Percentiles rank a stretch among this genome's conserved stretches.
phyloP scores from a whole-genome alignment of 768 basidiomycete species.

The Phlebiopsis flavidoalba region DNA sequence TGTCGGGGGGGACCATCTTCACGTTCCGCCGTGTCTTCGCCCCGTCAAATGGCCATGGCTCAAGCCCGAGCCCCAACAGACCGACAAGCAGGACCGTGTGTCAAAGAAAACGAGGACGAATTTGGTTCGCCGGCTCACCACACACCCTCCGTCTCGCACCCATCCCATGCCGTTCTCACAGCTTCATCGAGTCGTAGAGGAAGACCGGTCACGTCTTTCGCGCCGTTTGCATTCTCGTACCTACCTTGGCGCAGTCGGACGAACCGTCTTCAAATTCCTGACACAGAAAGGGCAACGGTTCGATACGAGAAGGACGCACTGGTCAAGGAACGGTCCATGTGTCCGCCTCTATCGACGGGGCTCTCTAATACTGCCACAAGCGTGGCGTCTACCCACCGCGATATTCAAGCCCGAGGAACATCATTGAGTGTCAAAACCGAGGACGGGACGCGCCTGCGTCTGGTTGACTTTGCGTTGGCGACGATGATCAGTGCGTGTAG shows the following conservation, averaged over 20 bases:
- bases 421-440: conserved; percentile 38
- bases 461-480: conserved; percentile 39
- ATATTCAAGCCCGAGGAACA: conserved; percentile 51
- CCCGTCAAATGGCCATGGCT: conserved; percentile 24
- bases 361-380: conserved; percentile 43
- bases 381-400: conserved; percentile 47
- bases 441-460: conserved; percentile 32
- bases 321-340: conserved; percentile 40
- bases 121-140: conserved; percentile 47
- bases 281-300: conserved; percentile 27
- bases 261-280: conserved; percentile 43
- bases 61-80: conserved; percentile 14
- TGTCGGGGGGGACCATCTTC: conserved; percentile 11
- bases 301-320: conserved; percentile 36
- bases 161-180: conserved; percentile 65
- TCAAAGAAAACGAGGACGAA: conserved; percentile 71
- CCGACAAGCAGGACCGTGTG: conserved; percentile 3
- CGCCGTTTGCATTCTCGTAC: conserved; percentile 61
- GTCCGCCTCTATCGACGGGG: conserved; percentile 48
- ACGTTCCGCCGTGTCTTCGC: conserved; percentile 17
- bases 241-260: conserved; percentile 27
- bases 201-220: conserved; percentile 57
- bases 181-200: conserved; percentile 40
- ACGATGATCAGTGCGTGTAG: conserved; percentile 15
- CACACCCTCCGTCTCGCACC: conserved; percentile 46